Evolutionary conservation across 306 rosid genomes (phyloP), one percentile per base, ranked within the genome.

Genomic region (Hippophae rhamnoides): DNA sequence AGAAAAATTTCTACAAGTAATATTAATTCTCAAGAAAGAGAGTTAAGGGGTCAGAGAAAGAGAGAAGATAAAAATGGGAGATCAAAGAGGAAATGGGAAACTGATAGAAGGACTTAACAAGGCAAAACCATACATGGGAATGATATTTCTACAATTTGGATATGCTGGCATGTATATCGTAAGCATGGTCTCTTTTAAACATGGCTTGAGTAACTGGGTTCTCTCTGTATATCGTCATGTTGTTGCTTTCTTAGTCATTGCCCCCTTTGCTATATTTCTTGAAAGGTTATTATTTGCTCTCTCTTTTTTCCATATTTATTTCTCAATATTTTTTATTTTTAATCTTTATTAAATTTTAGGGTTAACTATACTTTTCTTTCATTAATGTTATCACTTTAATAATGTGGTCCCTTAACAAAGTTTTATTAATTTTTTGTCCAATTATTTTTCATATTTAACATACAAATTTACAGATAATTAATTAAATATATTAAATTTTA

Each of bases 131-230:
- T 88, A 83, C 71, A 79, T 93, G 74, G 97, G 94, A 14, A 89
- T 93, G 66, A 52, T 93, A 48, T 82, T 89, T 52, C 82, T 93
- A 71, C 97, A 93, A 38, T 89, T 93, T 63, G 99, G 99, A 0
- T 93, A 89, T 52, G 70, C 99, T 0, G 99, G 99, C 25, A 86
- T 93, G 99, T 88, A 93, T 13, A 77, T 93, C 12, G 69, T 93
- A 38, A 86, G 95, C 27, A 77, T 93, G 95, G 84, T 93, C 51
- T 86, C 95, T 12, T 76, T 93, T 62, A 93, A 89, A 48, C 87
- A 89, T 63, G 99, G 99, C 41, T 84, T 93, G 90, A 93, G 86
- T 54, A 89, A 93, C 71, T 93, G 81, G 72, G 75, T 93, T 6
- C 87, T 93, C 47, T 85, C 99, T 0, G 94, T 84, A 0, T 93